A percentile compares a stretch with the other conserved stretches of the same genome.
phyloP scores from a whole-genome alignment of 2,329 filamentous ascomycete species.

The Colletotrichum sojae region DNA sequence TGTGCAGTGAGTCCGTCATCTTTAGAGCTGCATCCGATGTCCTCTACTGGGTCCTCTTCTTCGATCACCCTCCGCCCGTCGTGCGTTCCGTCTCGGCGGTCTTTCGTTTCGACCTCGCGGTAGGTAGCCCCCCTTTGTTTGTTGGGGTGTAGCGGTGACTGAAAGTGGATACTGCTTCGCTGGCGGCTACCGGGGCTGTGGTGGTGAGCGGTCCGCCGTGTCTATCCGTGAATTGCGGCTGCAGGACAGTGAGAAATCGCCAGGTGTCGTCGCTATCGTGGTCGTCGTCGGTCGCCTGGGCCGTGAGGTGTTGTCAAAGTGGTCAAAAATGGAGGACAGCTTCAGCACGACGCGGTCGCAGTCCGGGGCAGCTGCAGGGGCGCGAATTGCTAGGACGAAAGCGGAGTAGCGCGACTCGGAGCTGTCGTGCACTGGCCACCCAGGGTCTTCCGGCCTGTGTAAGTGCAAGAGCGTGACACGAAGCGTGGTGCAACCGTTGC shows the following conservation, averaged over 20 bases:
- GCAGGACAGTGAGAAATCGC: neutral
- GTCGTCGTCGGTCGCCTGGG: slow-evolving; percentile 27
- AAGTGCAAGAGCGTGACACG: slow-evolving; percentile 14
- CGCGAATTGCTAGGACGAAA: slow-evolving; percentile 38
- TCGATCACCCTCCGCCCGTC: slow-evolving; percentile 22
- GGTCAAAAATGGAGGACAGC: slow-evolving; percentile 40
- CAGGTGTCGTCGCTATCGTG: slow-evolving; percentile 29
- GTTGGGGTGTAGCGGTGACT: slow-evolving; percentile 38
- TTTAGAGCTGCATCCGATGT: slow-evolving; percentile 41
- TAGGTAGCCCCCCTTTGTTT: slow-evolving; percentile 35
- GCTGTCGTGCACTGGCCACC: slow-evolving; percentile 35
- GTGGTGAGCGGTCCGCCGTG: neutral
- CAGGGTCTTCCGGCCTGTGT: slow-evolving; percentile 27
- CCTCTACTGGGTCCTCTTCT: slow-evolving; percentile 1
- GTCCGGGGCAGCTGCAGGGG: slow-evolving; percentile 42
- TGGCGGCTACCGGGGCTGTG: neutral
- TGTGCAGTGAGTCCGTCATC: slow-evolving; percentile 82
- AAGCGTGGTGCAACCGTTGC: neutral
- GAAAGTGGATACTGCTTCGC: slow-evolving; percentile 29
- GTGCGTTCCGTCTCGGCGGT: slow-evolving; percentile 3
- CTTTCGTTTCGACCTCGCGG: slow-evolving; percentile 31
- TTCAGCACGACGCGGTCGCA: slow-evolving; percentile 42
- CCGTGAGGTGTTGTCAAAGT: slow-evolving; percentile 26
- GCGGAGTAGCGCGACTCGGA: slow-evolving; percentile 35
- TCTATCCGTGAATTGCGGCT: neutral